These are phyloP conservation scores for Mucor racemosus DNA, from an alignment of 371 early-diverging fungal species.

Conservation along the genomic window DNA sequence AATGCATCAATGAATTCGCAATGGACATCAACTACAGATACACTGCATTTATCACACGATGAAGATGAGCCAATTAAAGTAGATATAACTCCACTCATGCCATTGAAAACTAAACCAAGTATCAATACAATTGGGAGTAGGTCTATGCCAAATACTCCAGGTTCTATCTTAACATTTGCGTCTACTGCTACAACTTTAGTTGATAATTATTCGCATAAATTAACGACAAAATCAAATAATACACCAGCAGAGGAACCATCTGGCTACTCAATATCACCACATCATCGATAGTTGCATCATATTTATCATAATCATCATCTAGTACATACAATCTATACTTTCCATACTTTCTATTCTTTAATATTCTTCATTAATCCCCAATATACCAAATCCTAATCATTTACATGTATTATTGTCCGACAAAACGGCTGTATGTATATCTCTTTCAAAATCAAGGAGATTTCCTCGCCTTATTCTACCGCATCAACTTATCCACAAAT, in stretches of 20 bases:
- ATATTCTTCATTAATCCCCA: neutral
- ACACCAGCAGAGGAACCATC: neutral
- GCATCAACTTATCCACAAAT: too few species aligned
- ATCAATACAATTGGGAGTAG: conserved; percentile 23
- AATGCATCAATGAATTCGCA: conserved; percentile 15
- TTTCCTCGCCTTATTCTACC: too few species aligned
- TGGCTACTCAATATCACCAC: conserved; percentile 7
- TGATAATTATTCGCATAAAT: conserved; percentile 16
- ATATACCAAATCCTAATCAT: neutral
- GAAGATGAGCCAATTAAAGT: neutral
- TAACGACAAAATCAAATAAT: conserved; percentile 6
- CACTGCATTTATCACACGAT: neutral
- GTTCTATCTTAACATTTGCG: conserved; percentile 45
- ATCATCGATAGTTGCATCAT: neutral
- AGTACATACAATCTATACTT: neutral
- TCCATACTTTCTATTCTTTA: neutral
- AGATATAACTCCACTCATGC: conserved; percentile 16
- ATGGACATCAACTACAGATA: conserved; percentile 24
- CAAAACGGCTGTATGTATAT: neutral
- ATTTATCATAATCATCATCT: neutral
- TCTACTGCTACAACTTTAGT: conserved; percentile 44
- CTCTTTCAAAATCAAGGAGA: neutral
- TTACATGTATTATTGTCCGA: neutral
- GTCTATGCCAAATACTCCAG: conserved; percentile 35
- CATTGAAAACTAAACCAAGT: conserved; percentile 39